Base-by-base conservation (phyloP, 176 grass and related monocot species). In the Pontederia paniculata region DNA sequence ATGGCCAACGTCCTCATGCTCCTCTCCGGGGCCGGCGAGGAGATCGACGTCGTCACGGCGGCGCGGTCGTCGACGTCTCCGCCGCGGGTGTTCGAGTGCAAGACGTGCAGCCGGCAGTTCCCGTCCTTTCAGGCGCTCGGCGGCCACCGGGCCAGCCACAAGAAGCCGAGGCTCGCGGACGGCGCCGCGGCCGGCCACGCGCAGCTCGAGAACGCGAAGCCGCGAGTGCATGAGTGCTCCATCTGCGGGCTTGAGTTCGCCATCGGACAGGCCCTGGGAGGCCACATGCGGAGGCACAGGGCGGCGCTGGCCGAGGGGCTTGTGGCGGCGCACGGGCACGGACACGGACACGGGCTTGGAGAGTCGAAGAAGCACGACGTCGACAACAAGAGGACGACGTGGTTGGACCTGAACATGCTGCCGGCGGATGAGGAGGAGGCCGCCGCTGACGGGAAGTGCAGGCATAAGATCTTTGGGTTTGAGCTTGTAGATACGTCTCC, bases 261-360 rank as follows among this genome's bases (percentile, higher is more conserved):
- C 62, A 73, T 99, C 49, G 94, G 94, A 4, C 87, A 99, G 81
- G 94, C 94, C 46, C 80, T 99, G 22, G 87, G 94, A 11, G 94
- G 94, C 11, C 94, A 99, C 67, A 99, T 99, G 87, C 76, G 94
- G 54, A 77, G 94, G 42, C 94, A 99, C 75, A 70, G 94, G 15
- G 21, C 77, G 2, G 57, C 67, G 10, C 71, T 57, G 21, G 68
- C 66, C 9, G 53, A 19, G 37, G 12, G n/a, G 31, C 18, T 20
- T 0, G 8, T 10, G 52, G 9, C 57, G 25, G 12, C 15, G 37
- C n/a, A 42, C 48, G 48, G 48, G 11, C 48, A 6, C 1, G 11
- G 15, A 12, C 48, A 50, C 3, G 55, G 23, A 4, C 23, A 12
- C 22, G 11, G 23, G 12, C 23, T 57, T 9, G 42, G 13, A 45